Percentiles rank a stretch among this genome's conserved stretches.
phyloP scores from a whole-genome alignment of 2,329 filamentous ascomycete species.

The Fusarium verrucosum region DNA sequence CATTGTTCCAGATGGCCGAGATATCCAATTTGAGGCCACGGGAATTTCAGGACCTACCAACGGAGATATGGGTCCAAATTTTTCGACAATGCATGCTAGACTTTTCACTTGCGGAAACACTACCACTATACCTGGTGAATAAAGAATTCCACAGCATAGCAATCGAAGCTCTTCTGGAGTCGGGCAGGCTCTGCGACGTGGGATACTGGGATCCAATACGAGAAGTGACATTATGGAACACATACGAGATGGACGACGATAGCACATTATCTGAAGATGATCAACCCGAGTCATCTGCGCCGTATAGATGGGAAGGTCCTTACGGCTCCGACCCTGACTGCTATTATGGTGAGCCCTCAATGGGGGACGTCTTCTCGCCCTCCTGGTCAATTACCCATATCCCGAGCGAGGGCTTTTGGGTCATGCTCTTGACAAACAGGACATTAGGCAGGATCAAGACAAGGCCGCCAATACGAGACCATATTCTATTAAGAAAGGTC shows the following conservation, averaged over 20 bases:
- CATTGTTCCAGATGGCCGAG: neutral
- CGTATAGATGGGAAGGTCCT: too few species aligned
- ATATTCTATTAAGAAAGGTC: neutral
- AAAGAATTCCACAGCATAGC: neutral
- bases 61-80: slow-evolving; percentile 1
- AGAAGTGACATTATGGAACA: neutral
- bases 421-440: neutral
- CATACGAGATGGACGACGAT: neutral
- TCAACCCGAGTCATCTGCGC: too few species aligned
- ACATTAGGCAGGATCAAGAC: neutral
- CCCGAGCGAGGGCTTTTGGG: neutral
- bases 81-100: neutral
- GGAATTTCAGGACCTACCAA: neutral
- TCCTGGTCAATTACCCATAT: neutral
- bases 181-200: neutral
- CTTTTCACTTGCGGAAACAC: neutral
- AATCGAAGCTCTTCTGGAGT: neutral
- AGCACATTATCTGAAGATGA: neutral
- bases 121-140: neutral
- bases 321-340: too few species aligned
- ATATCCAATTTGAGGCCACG: neutral
- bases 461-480: neutral
- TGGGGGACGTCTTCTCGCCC: too few species aligned
- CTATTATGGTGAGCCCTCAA: too few species aligned
- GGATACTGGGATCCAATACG: slow-evolving; percentile 5